Conservation (phyloP, 225 moss, liverwort and hornwort species). For the Thuidium tamariscinum region DNA sequence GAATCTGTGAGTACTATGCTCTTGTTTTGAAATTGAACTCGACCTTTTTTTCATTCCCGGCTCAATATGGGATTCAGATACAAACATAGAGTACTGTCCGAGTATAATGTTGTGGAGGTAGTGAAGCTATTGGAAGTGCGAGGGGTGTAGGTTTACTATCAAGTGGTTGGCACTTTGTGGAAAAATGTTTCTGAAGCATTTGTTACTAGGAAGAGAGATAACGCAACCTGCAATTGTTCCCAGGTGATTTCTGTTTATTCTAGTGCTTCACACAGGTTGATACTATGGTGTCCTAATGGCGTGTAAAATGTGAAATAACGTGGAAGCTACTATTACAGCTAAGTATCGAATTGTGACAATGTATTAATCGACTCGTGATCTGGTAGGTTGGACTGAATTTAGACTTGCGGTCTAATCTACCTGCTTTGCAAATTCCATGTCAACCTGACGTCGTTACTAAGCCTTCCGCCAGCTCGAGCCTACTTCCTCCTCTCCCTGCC, state of each 20-base stretch:
- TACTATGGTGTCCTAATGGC: background rate
- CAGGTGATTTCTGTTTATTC: background rate
- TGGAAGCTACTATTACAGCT: background rate
- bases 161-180: background rate
- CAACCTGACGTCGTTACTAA: background rate
- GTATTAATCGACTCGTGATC: background rate
- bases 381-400: background rate
- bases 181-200: background rate
- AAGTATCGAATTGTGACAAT: background rate
- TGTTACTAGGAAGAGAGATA: background rate
- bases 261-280: background rate
- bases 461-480: background rate
- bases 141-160: background rate
- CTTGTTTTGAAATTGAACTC: background rate
- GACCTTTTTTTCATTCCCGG: too few relatives aligned
- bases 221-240: background rate
- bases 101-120: background rate
- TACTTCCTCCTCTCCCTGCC: background rate
- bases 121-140: background rate
- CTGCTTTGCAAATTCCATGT: background rate
- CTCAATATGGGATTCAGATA: background rate
- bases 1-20: background rate
- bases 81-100: background rate
- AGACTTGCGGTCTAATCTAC: background rate
- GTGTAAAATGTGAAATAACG: background rate